Base-by-base conservation (phyloP, 805 yeast species). In the Cyberlindnera bimundalis region DNA sequence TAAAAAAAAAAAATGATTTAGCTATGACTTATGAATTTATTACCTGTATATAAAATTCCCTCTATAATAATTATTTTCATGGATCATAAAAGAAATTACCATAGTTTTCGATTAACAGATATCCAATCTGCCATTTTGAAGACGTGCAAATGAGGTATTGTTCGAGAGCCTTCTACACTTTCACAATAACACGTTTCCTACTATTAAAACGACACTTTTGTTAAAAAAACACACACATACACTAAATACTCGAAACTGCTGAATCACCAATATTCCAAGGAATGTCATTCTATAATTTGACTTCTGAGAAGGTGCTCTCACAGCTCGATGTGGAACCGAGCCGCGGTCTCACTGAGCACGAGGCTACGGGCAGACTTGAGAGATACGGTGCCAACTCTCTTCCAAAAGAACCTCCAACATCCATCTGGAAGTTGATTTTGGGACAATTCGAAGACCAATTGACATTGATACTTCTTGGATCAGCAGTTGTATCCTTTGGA, bases 391-490 rank as follows among this genome's bases (percentile, higher is more conserved):
- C 48, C 4, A 56, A 56, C 34, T 42, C 64, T 0, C 53, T 66
- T 10, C 69, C 69, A 2, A 65, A 61, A 36, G 68, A 66, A 18
- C 53, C 59, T 2, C 50, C 63, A 15, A 64, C 68, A 6, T 62
- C 71, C 1, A 19, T 66, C 6, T 61, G 61, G 57, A 40, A 46
- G 26, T 47, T 66, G 40, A 59, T 66, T 16, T 48, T 66, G 32
- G 58, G 51, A n/a, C 71, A 66, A 37, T 65, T 66, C 33, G 53
- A 57, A 36, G 68, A 63, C 42, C 68, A 56, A 42, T 53, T 56
- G 40, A 65, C 63, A n/a, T 38, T 57, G 44, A 67, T 65, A 29
- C 52, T 59, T 9, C 51, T 58, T 21, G 63, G 51, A 3, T 59
- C 67, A 1, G 67, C 67, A 3, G 60, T 40, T 11, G 55, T 64